A percentile compares a stretch with the other conserved stretches of the same genome.
Conservation (phyloP, 1,284 basidiomycete species). For the Malassezia sp. region DNA sequence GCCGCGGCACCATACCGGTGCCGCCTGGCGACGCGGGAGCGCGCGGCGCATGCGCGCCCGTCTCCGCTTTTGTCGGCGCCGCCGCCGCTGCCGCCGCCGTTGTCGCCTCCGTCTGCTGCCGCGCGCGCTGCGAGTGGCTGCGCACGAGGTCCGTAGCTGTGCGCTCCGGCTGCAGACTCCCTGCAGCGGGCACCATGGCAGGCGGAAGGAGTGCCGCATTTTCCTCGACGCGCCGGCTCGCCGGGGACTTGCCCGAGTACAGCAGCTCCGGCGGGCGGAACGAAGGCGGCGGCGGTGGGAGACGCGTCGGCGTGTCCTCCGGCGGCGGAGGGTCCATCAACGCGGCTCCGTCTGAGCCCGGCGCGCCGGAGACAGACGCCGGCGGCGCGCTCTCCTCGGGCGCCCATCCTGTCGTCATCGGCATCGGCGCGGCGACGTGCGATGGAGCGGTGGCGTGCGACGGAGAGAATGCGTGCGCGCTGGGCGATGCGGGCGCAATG, state of each 20-base stretch:
- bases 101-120: constrained; percentile 10
- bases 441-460: too few relatives aligned
- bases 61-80: not conserved
- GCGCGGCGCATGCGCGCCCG: constrained; percentile 1
- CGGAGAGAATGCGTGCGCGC: too few relatives aligned
- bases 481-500: too few relatives aligned
- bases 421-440: too few relatives aligned
- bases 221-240: constrained; percentile 11
- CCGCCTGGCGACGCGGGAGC: constrained; percentile 1
- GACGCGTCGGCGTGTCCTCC: too few relatives aligned
- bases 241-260: constrained; percentile 14
- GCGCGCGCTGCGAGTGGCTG: constrained; percentile 8
- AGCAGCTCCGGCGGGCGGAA: constrained; percentile 13
- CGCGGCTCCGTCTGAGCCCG: too few relatives aligned
- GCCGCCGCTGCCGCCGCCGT: constrained; percentile 15
- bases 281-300: constrained; percentile 22
- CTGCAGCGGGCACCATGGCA: not conserved
- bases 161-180: too few relatives aligned
- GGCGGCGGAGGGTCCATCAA: too few relatives aligned
- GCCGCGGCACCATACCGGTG: constrained; percentile 50
- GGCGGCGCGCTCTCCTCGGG: too few relatives aligned
- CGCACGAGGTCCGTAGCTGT: constrained; percentile 7
- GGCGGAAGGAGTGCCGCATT: not conserved
- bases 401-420: too few relatives aligned
- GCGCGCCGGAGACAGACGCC: too few relatives aligned